These are phyloP conservation scores for Ceratocystis diversiconidia DNA, from an alignment of 2,329 filamentous ascomycete genomes.

Conservation along the genomic window DNA sequence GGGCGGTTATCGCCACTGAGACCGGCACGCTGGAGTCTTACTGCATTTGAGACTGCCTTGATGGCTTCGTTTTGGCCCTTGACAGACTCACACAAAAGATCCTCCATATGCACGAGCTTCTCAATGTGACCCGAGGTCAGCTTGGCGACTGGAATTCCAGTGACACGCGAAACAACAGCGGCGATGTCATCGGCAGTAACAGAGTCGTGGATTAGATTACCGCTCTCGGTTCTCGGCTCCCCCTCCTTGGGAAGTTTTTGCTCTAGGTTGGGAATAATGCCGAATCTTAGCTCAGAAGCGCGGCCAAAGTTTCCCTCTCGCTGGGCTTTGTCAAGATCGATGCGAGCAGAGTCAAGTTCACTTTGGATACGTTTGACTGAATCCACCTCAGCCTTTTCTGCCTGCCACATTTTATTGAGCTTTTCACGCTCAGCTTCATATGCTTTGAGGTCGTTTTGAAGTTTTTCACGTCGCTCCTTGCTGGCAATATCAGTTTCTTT, in stretches of 20 bases:
- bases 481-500: conserved; percentile 90
- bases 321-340: conserved; percentile 79
- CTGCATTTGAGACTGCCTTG: conserved; percentile 78
- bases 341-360: conserved; percentile 70
- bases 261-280: conserved; percentile 70
- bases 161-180: conserved; percentile 75
- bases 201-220: conserved; percentile 69
- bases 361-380: conserved; percentile 75
- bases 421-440: conserved; percentile 63
- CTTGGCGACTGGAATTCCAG: conserved; percentile 84
- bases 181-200: conserved; percentile 95
- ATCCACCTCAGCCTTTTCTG: conserved; percentile 74
- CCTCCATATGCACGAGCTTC: conserved; percentile 92
- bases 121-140: conserved; percentile 88
- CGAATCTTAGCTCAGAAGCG: conserved; percentile 83
- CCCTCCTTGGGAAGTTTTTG: conserved; percentile 65
- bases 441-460: conserved; percentile 60
- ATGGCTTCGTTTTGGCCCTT: conserved; percentile 91
- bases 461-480: conserved; percentile 71
- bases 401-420: conserved; percentile 76
- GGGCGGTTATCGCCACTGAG: conserved; percentile 84
- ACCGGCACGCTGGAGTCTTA: conserved; percentile 84
- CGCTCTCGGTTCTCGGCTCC: conserved; percentile 27
- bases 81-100: conserved; percentile 67
- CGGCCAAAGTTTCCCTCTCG: conserved; percentile 76